Evolutionary conservation across 1,284 basidiomycete genomes (phyloP).

Genomic region (Microbotryum saponariae): DNA sequence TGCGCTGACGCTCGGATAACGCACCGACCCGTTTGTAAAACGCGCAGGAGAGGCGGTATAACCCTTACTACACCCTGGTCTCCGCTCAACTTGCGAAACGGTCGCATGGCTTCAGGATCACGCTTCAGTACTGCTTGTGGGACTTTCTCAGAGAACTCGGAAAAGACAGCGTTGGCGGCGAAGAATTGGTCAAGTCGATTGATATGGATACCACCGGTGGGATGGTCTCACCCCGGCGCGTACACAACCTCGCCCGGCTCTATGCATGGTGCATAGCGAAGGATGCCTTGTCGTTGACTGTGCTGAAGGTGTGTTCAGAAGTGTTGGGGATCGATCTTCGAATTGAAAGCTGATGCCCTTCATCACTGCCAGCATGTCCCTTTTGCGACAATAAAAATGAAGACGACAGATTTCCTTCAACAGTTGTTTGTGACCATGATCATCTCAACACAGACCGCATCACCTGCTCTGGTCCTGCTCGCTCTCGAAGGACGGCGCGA

Average conservation of each 20-base stretch:
- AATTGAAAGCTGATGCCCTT: not conserved
- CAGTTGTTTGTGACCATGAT: conserved; percentile 62
- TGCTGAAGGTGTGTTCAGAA: conserved; percentile 64
- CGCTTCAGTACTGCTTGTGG: conserved; percentile 93
- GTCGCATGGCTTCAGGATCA: conserved; percentile 67
- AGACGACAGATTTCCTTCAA: conserved; percentile 58
- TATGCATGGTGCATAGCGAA: conserved; percentile 80
- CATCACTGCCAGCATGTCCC: conserved; percentile 61
- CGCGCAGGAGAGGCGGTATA: conserved; percentile 75
- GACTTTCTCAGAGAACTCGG: conserved; percentile 90
- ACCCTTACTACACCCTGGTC: conserved; percentile 91
- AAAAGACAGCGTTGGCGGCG: conserved; percentile 71
- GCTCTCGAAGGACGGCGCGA: conserved; percentile 37
- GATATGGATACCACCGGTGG: conserved; percentile 49
- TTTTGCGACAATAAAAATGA: conserved; percentile 62
- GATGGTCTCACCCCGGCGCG: conserved; percentile 54
- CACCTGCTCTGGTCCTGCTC: conserved; percentile 46
- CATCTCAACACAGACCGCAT: conserved; percentile 61
- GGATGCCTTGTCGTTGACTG: conserved; percentile 58
- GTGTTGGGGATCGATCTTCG: not conserved
- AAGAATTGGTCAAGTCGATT: conserved; percentile 56
- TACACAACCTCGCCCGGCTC: conserved; percentile 61
- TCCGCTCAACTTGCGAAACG: conserved; percentile 51
- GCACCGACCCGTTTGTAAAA: conserved; percentile 1
- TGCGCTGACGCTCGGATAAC: not conserved